These are phyloP conservation scores for Stemphylium beticola DNA, from an alignment of 2,329 filamentous ascomycete species.

Conservation along the genomic window DNA sequence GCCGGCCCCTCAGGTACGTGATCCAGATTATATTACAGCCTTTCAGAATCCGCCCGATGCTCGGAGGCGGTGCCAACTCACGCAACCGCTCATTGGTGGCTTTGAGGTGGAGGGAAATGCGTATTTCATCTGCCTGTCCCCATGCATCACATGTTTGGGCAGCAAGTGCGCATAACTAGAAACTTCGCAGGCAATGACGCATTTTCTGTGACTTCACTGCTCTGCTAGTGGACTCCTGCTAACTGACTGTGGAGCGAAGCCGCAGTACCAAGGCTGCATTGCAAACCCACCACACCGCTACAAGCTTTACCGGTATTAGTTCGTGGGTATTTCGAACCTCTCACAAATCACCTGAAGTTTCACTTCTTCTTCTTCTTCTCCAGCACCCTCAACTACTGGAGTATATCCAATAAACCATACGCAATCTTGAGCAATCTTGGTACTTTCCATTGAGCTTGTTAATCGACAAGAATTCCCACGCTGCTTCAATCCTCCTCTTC, in stretches of 20 bases:
- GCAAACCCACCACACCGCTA: neutral
- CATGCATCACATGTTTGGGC: slow-evolving; percentile 3
- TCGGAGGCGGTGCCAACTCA: slow-evolving; percentile 17
- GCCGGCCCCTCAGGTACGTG: slow-evolving; percentile 17
- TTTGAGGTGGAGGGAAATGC: neutral
- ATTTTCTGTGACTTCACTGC: neutral
- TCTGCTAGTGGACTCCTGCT: slow-evolving; percentile 8
- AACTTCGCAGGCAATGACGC: slow-evolving; percentile 2
- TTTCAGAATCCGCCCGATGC: slow-evolving; percentile 1
- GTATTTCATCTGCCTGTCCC: neutral
- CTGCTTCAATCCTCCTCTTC: neutral
- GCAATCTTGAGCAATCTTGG: neutral
- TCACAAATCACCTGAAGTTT: neutral
- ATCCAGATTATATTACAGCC: slow-evolving; percentile 2
- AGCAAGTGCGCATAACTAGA: neutral
- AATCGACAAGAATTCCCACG: neutral
- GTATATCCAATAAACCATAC: neutral
- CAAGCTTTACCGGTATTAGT: neutral
- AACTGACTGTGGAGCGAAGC: neutral
- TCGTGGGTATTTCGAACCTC: neutral
- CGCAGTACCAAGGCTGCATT: neutral
- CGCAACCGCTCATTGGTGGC: slow-evolving; percentile 10
- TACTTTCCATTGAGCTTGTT: neutral
- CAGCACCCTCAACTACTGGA: neutral
- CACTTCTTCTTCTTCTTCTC: neutral